Base-by-base conservation (phyloP, 306 rosid genomes). In the Prunus mume region DNA sequence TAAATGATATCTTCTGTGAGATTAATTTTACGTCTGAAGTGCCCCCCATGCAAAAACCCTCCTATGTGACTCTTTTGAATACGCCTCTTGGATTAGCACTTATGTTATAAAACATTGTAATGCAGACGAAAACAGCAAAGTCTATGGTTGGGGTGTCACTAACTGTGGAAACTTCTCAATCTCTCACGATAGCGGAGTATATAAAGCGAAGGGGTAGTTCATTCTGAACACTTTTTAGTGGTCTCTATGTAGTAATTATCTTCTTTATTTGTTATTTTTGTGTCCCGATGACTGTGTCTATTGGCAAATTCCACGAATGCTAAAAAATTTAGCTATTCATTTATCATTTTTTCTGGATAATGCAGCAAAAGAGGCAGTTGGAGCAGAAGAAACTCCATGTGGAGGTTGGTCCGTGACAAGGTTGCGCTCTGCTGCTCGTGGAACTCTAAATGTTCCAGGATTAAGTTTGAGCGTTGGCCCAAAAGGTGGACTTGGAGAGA, bases 321-420 rank as follows among this genome's bases (percentile, higher is more conserved):
- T 38, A 5, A 4, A 7, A 38, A 6, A 38, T 57, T 54, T 54
- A 28, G 78, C 41, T 68, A 17, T 62, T 32, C 66, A 69, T 66
- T 71, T 71, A 68, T 69, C 22, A 38, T 64, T 77, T 54, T 56
- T 68, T 75, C 71, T 72, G 75, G 77, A 49, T 46, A 78, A 81
- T 83, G 83, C 87, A 96, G 99, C 97, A 72, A 91, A 89, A 80
- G 99, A 96, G 86, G 99, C 90, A 64, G 97, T 96, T 72, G 99
- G 99, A 80, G 99, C 97, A n/a, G 97, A 87, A 82, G 99, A 96
- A 81, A 91, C 97, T 57, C 99, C 99, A 2, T 83, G 88, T 73
- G 99, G 99, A 63, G 90, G 97, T 74, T 96, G 98, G 99, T 91
- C 96, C 19, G 99, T 96, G 12, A 96, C 99, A 60, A 87, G 99